Conservation (phyloP, 1,284 basidiomycete genomes). For the Agaricales sp. region DNA sequence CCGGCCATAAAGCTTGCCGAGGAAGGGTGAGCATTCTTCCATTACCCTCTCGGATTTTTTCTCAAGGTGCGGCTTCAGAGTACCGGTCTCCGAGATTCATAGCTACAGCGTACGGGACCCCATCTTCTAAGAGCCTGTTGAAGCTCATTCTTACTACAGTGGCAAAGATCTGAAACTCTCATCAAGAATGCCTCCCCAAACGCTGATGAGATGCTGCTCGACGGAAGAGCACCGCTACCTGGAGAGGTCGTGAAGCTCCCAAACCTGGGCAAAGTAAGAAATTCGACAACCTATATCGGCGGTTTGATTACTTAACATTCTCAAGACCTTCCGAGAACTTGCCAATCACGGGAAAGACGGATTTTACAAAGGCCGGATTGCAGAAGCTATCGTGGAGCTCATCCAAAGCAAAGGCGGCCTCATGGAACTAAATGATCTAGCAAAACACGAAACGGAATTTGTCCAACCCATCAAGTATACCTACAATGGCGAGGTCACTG, state of each 20-base stretch:
- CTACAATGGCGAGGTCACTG: slow-evolving; percentile 71
- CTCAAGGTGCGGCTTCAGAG: slow-evolving; percentile 20
- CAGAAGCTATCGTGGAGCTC: slow-evolving; percentile 82
- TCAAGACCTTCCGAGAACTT: slow-evolving; percentile 71
- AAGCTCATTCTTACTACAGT: slow-evolving; percentile 30
- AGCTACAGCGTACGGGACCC: slow-evolving; percentile 37
- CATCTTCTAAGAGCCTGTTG: slow-evolving; percentile 1
- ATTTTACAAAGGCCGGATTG: slow-evolving; percentile 87
- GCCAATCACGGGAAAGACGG: slow-evolving; percentile 80
- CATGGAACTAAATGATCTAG: slow-evolving; percentile 85
- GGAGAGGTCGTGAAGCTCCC: slow-evolving; percentile 75
- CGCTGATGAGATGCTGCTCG: slow-evolving; percentile 75
- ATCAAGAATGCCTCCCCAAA: slow-evolving; percentile 79
- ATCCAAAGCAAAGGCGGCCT: slow-evolving; percentile 79
- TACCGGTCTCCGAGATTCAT: slow-evolving; percentile 75
- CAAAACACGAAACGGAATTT: slow-evolving; percentile 65
- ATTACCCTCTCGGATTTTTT: no score
- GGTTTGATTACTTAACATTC: not conserved
- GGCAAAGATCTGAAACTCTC: slow-evolving; percentile 64
- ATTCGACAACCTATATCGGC: no score
- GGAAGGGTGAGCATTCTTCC: slow-evolving; percentile 52
- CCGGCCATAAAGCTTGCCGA: slow-evolving; percentile 83
- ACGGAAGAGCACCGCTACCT: slow-evolving; percentile 70
- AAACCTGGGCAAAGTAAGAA: slow-evolving; percentile 50
- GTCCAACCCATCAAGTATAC: slow-evolving; percentile 89